Base-by-base conservation (phyloP, 768 basidiomycete species). In the Mycena vulgaris region DNA sequence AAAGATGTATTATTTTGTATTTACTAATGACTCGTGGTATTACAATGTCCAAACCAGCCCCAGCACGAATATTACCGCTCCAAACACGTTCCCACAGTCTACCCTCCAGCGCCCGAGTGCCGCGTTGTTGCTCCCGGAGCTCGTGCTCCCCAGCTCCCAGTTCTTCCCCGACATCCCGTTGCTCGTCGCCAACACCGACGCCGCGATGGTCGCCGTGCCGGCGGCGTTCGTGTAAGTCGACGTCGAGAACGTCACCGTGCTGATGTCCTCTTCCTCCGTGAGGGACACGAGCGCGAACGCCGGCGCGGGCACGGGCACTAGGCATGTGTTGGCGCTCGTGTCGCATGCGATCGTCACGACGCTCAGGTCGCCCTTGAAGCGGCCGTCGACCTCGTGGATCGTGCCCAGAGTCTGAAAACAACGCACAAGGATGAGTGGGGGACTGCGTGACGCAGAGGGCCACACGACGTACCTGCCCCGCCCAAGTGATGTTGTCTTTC, bases 401-500 rank as follows among this genome's bases (percentile, higher is more conserved):
- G 37, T 48, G 17, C 67, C 68, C 3, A 67, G 61, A 9, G 69
- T 71, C 59, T 53, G 21, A 42, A 40, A 13, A 33, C 0, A 39
- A 33, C 14, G 25, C 10, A 48, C 4, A 45, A n/a, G 40, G 16
- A 55, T n/a, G n/a, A n/a, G n/a, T n/a, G n/a, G n/a, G n/a, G n/a
- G n/a, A n/a, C n/a, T n/a, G n/a, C n/a, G n/a, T n/a, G n/a, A n/a
- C n/a, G n/a, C n/a, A n/a, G n/a, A n/a, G n/a, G n/a, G n/a, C n/a
- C n/a, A n/a, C n/a, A n/a, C n/a, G n/a, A 58, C 84, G 39, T 52
- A 91, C 91, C 82, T 93, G 94, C 7, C 89, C 89, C 4, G 92
- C 94, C 93, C 94, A 95, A 0, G 89, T 91, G 66, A 94, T 89
- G 75, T 93, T 90, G 60, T 81, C 84, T 75, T 88, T 90, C 66